Conservation (phyloP, 306 rosid genomes). For the Lathyrus sativus region DNA sequence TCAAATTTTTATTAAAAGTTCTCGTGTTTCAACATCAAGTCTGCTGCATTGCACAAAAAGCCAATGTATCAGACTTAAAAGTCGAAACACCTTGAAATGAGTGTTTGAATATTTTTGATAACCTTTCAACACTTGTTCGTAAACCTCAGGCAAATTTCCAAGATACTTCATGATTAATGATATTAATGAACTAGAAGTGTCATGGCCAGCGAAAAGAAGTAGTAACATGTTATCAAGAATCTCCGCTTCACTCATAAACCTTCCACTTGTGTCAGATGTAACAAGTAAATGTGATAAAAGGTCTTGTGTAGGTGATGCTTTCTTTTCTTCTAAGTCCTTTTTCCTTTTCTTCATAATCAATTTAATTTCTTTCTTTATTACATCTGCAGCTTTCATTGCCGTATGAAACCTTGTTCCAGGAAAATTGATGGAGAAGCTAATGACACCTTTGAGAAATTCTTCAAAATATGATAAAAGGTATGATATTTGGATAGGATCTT, state of each 20-base stretch:
- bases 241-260: constrained; percentile 46
- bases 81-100: background rate
- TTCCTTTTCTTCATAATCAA: constrained; percentile 43
- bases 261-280: constrained; percentile 46
- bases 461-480: constrained; percentile 35
- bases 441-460: constrained; percentile 46
- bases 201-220: constrained; percentile 53
- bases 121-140: constrained; percentile 51
- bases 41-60: background rate
- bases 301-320: constrained; percentile 45
- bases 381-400: constrained; percentile 42
- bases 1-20: background rate
- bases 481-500: constrained; percentile 42
- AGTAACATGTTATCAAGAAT: constrained; percentile 48
- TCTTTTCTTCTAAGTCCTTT: constrained; percentile 42
- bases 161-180: constrained; percentile 49
- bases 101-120: constrained; percentile 2
- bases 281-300: constrained; percentile 49
- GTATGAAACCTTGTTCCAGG: constrained; percentile 50
- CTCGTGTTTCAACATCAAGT: background rate
- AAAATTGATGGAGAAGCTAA: constrained; percentile 46
- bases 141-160: constrained; percentile 49
- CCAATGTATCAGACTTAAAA: background rate
- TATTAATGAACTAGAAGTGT: constrained; percentile 48
- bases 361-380: constrained; percentile 39